Percentiles rank a stretch among this genome's conserved stretches.
These are phyloP conservation scores for Oehlia diaphana DNA, from an alignment of 192 early-diverging fungal species.

Conservation along the genomic window DNA sequence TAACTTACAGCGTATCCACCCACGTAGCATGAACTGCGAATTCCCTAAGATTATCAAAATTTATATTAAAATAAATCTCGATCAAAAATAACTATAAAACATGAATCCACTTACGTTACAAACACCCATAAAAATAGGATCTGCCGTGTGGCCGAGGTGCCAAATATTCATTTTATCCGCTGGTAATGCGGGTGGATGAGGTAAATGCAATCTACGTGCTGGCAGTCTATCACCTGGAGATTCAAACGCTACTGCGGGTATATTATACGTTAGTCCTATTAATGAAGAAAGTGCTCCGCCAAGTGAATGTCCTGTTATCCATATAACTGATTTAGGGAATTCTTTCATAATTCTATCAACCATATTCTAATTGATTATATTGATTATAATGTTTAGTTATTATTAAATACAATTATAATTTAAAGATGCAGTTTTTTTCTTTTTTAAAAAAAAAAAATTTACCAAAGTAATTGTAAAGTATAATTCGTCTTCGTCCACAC, in stretches of 20 bases:
- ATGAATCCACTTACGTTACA: slow-evolving; percentile 54
- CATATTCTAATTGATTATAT: slow-evolving; percentile 57
- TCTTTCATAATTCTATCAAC: slow-evolving; percentile 58
- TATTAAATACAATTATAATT: too few species aligned
- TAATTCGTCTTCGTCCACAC: slow-evolving; percentile 57
- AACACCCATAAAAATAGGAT: slow-evolving; percentile 87
- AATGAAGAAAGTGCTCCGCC: slow-evolving; percentile 75
- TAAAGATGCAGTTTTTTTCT: too few species aligned
- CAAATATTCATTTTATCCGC: slow-evolving; percentile 76
- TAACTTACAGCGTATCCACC: slow-evolving; percentile 41
- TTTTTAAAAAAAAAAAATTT: slow-evolving; percentile 11
- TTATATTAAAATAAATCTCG: background rate
- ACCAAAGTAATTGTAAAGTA: slow-evolving; percentile 71
- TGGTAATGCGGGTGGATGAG: slow-evolving; percentile 54
- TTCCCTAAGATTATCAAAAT: slow-evolving; percentile 27
- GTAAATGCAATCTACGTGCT: slow-evolving; percentile 78
- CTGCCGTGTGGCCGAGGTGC: slow-evolving; percentile 88
- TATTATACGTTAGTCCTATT: slow-evolving; percentile 78
- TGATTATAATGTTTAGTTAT: slow-evolving; percentile 27
- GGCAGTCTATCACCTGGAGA: slow-evolving; percentile 81
- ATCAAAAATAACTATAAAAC: slow-evolving; percentile 3
- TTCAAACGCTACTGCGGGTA: slow-evolving; percentile 83
- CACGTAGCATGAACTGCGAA: slow-evolving; percentile 35
- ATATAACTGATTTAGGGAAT: slow-evolving; percentile 72
- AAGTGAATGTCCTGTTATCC: slow-evolving; percentile 88